Evolutionary conservation across 2,329 filamentous ascomycete genomes (phyloP).

Genomic region (Aspergillus floridensis): DNA sequence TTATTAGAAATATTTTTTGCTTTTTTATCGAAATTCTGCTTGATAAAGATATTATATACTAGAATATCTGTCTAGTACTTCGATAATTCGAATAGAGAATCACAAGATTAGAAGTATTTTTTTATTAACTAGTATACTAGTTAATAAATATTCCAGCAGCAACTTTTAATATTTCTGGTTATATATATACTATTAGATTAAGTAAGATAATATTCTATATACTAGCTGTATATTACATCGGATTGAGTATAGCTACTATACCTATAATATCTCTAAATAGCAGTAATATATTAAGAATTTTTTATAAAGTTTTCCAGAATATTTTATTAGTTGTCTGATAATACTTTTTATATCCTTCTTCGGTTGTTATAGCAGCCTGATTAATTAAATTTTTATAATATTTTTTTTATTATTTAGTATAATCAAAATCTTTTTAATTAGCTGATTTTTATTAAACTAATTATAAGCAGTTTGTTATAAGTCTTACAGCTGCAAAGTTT

Average conservation of each 20-base stretch:
- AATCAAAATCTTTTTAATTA: neutral
- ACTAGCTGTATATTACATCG: slow-evolving; percentile 15
- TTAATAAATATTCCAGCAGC: neutral
- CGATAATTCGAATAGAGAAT: slow-evolving; percentile 17
- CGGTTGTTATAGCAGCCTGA: slow-evolving; percentile 10
- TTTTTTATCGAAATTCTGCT: slow-evolving; percentile 13
- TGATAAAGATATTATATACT: slow-evolving; percentile 12
- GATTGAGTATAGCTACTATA: slow-evolving; percentile 11
- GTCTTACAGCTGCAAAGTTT: too few species aligned
- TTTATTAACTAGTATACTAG: slow-evolving; percentile 10
- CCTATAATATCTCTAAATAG: slow-evolving; percentile 17
- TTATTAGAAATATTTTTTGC: neutral
- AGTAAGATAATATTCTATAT: slow-evolving; percentile 19
- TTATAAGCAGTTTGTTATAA: too few species aligned
- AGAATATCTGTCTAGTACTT: slow-evolving; percentile 16
- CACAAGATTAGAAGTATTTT: slow-evolving; percentile 9
- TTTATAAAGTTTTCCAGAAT: neutral
- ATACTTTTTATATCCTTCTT: slow-evolving; percentile 16
- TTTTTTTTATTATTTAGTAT: neutral
- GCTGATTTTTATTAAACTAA: neutral
- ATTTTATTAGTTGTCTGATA: neutral
- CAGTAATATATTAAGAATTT: slow-evolving; percentile 15
- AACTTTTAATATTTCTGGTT: neutral
- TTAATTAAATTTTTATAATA: slow-evolving; percentile 6
- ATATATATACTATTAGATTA: slow-evolving; percentile 16